Evolutionary conservation across 2,329 filamentous ascomycete species (phyloP).

Genomic region (Ophiostoma sp.): DNA sequence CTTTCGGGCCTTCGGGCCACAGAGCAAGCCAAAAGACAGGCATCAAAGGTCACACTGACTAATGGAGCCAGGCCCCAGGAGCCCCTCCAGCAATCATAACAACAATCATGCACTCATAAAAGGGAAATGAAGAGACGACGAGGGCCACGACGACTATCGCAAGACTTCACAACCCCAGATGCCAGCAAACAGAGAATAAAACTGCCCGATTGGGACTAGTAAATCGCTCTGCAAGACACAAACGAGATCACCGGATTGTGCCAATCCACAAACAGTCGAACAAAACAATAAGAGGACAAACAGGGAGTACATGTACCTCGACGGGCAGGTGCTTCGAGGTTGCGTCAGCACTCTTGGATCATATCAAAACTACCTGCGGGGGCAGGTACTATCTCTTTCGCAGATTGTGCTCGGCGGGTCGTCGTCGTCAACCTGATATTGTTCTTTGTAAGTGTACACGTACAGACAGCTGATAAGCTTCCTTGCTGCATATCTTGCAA

Average conservation of each 20-base stretch:
- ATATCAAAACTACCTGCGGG: background rate
- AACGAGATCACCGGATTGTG: background rate
- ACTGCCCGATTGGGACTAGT: conserved; percentile 1
- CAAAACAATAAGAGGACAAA: background rate
- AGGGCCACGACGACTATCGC: background rate
- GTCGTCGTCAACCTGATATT: conserved; percentile 12
- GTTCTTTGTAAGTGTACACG: background rate
- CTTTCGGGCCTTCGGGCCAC: background rate
- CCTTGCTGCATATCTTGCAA: background rate
- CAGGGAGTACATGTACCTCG: background rate
- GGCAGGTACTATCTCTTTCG: background rate
- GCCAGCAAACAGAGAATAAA: background rate
- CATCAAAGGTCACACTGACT: conserved; percentile 4
- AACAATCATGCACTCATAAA: background rate
- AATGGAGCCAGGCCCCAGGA: background rate
- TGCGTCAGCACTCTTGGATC: background rate
- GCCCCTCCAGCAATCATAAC: background rate
- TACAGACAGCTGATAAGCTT: background rate
- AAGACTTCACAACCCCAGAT: background rate
- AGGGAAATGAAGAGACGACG: conserved; percentile 19
- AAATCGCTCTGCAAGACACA: background rate
- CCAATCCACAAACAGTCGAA: background rate
- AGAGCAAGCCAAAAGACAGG: background rate
- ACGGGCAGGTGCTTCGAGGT: background rate
- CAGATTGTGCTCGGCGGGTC: conserved; percentile 10